phyloP scores from a whole-genome alignment of 202 grass and related monocot genomes.

The Cymbopogon flexuosus region DNA sequence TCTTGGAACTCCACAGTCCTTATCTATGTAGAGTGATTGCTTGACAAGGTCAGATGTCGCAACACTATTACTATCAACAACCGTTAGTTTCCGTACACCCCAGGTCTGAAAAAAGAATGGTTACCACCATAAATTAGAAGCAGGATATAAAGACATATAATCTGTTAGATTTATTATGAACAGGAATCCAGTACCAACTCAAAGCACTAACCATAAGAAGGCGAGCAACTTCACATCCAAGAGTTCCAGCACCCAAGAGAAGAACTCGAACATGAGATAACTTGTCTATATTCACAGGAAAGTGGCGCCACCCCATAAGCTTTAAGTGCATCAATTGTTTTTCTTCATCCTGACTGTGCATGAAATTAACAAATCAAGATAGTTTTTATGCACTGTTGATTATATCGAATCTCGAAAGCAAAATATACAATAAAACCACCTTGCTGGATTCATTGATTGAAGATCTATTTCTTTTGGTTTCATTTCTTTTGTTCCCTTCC shows the following conservation, averaged over 20 bases:
- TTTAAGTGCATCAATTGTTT: constrained; percentile 89
- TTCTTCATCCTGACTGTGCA: constrained; percentile 54
- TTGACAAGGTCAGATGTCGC: constrained; percentile 66
- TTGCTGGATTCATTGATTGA: constrained; percentile 62
- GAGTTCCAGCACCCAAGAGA: constrained; percentile 72
- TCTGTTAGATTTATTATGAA: background rate
- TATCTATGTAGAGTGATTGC: constrained; percentile 80
- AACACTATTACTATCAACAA: constrained; percentile 64
- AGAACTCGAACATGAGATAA: constrained; percentile 54
- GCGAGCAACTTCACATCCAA: constrained; percentile 94
- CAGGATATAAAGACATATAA: background rate
- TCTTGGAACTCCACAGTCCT: constrained; percentile 77
- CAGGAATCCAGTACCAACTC: background rate
- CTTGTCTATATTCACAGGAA: constrained; percentile 65
- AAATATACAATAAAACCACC: constrained; percentile 38
- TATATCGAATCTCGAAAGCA: background rate
- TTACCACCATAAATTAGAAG: constrained; percentile 20
- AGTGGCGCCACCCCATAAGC: constrained; percentile 95
- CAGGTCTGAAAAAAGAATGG: constrained; percentile 41
- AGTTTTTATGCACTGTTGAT: background rate
- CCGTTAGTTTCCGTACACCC: constrained; percentile 58
- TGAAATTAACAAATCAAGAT: constrained; percentile 29
- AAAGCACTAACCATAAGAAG: constrained; percentile 73
- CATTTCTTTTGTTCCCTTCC: constrained; percentile 37
- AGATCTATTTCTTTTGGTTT: constrained; percentile 44